A percentile compares a stretch with the other conserved stretches of the same genome.
Conservation (phyloP, 768 basidiomycete genomes). For the Leccinellum rugosiceps region DNA sequence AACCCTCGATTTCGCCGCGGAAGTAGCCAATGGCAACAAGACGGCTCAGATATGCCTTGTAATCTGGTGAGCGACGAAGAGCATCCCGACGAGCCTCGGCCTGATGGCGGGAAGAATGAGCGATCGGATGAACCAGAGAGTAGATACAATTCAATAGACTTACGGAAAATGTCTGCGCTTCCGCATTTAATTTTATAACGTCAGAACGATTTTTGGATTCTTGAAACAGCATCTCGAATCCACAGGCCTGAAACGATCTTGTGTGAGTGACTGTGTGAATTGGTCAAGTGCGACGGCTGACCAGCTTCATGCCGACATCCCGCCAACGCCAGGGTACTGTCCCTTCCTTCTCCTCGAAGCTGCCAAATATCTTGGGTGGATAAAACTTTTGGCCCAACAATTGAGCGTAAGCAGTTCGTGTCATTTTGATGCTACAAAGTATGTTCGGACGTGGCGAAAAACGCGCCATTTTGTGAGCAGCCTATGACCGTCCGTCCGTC, state of each 20-base stretch:
- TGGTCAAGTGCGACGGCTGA: slow-evolving; percentile 30
- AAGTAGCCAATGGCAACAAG: slow-evolving; percentile 73
- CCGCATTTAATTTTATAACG: slow-evolving; percentile 32
- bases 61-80: slow-evolving; percentile 64
- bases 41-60: slow-evolving; percentile 65
- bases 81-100: slow-evolving; percentile 64
- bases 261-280: not conserved
- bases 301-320: slow-evolving; percentile 93
- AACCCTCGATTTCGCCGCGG: slow-evolving; percentile 71
- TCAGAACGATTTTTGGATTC: slow-evolving; percentile 66
- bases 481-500: slow-evolving; percentile 41
- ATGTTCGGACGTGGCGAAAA: slow-evolving; percentile 74
- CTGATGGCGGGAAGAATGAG: slow-evolving; percentile 32
- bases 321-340: slow-evolving; percentile 72
- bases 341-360: slow-evolving; percentile 61
- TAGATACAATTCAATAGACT: slow-evolving; percentile 14
- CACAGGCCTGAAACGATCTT: slow-evolving; percentile 63
- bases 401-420: slow-evolving; percentile 92
- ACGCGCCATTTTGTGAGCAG: slow-evolving; percentile 84
- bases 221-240: slow-evolving; percentile 95
- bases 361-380: slow-evolving; percentile 86
- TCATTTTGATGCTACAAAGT: slow-evolving; percentile 68
- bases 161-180: slow-evolving; percentile 48
- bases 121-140: not conserved
- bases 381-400: slow-evolving; percentile 88